phyloP scores from a whole-genome alignment of 2,329 filamentous ascomycete genomes.

The Didymellaceae sp. region DNA sequence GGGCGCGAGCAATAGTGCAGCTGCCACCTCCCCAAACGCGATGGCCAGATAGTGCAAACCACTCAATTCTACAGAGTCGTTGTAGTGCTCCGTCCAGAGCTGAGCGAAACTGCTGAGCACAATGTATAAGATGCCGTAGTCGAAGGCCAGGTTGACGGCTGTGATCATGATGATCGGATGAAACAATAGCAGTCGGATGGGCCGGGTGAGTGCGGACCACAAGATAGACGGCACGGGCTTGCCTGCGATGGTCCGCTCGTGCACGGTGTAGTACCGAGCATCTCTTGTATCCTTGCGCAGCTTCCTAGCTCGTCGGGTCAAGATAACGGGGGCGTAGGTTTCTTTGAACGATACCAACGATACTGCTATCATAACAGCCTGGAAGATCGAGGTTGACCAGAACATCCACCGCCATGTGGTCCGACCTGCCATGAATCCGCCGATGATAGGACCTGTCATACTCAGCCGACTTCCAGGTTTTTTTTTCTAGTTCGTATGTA shows the following conservation, averaged over 20 bases:
- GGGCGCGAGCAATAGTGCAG: constrained; percentile 1
- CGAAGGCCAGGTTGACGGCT: constrained; percentile 33
- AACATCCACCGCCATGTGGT: constrained; percentile 42
- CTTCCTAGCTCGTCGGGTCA: constrained; percentile 41
- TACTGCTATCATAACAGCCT: constrained; percentile 37
- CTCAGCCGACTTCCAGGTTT: not conserved
- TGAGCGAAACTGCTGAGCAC: constrained; percentile 38
- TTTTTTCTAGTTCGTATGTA: not conserved
- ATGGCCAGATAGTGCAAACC: constrained; percentile 35
- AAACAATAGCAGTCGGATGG: constrained; percentile 61
- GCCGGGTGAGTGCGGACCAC: constrained; percentile 54
- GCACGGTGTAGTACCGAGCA: constrained; percentile 64
- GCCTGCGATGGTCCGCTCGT: constrained; percentile 30
- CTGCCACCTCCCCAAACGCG: constrained; percentile 61
- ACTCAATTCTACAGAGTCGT: constrained; percentile 25
- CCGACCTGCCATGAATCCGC: constrained; percentile 34
- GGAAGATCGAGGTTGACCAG: constrained; percentile 36
- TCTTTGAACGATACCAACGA: constrained; percentile 49
- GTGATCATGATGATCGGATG: constrained; percentile 60
- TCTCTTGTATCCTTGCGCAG: constrained; percentile 62
- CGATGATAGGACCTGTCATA: constrained; percentile 31
- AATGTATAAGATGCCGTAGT: constrained; percentile 49
- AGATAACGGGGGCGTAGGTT: constrained; percentile 55
- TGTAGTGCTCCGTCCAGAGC: constrained; percentile 33
- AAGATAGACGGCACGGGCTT: constrained; percentile 49